Base-by-base conservation (phyloP, 306 rosid species). In the Abrus pulchellus region DNA sequence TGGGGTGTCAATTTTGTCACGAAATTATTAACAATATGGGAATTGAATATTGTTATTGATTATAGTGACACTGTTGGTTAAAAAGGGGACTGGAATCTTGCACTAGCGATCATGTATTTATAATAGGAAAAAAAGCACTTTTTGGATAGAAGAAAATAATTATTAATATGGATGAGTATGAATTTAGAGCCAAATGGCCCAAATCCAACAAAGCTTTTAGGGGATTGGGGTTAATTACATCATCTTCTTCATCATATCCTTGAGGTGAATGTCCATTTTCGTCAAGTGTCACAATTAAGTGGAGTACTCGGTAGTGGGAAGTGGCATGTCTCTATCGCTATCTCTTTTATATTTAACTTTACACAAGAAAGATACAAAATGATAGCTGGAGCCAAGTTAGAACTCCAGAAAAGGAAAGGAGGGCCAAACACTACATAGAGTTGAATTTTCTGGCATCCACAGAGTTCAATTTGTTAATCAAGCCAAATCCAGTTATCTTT, bases 371-470 rank as follows among this genome's bases (percentile, higher is more conserved):
- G 50, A 76, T 80, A 76, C 85, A 83, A 84, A 80, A 77, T 85
- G 82, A 83, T 88, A 88, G 91, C 91, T 88, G 91, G 83, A 88
- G 32, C 62, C 91, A 88, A 77, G 61, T 80, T 80, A 50, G 45
- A 66, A 78, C 57, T 64, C 85, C 85, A 72, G 41, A 82, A 85
- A 72, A 71, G 80, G 80, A 80, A 84, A 80, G 76, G 33, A 36
- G 20, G 69, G 27, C 77, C 75, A 52, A 57, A 66, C 59, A 70
- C 33, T 10, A 49, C 74, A 36, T 54, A 56, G 63, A 38, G 40
- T 66, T 4, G 28, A 48, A 67, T 8, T 56, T 71, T 80, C n/a
- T 63, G 27, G 57, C 85, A 72, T 77, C 74, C 60, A 63, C 64
- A 49, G 4, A 30, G 61, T 50, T 43, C 33, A 73, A 80, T 80